A percentile compares a stretch with the other conserved stretches of the same genome.
phyloP scores from a whole-genome alignment of 768 basidiomycete species.

The Hydnum rufescens region DNA sequence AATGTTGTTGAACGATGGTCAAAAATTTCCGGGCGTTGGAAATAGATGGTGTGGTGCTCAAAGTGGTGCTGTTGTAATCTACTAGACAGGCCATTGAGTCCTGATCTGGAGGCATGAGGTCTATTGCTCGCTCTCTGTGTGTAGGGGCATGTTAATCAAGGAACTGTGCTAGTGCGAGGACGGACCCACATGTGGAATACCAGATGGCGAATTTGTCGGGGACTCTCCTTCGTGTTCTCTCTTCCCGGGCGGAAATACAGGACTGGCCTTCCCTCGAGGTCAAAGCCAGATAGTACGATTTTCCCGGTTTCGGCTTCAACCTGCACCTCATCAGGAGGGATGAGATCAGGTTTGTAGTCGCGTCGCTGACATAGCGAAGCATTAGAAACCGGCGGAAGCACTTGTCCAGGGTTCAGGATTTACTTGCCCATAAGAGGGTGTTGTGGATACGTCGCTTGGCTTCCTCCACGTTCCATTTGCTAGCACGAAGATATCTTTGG shows the following conservation, averaged over 20 bases:
- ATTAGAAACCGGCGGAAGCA: neutral
- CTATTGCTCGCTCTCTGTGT: slow-evolving; percentile 66
- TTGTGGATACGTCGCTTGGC: slow-evolving; percentile 58
- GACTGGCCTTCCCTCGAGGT: slow-evolving; percentile 69
- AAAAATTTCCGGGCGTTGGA: slow-evolving; percentile 60
- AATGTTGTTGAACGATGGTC: slow-evolving; percentile 69
- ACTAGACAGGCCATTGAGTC: slow-evolving; percentile 69
- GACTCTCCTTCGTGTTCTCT: slow-evolving; percentile 63
- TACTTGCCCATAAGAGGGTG: slow-evolving; percentile 47
- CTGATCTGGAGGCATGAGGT: slow-evolving; percentile 70
- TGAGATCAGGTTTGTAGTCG: slow-evolving; percentile 69
- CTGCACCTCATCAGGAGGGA: slow-evolving; percentile 52
- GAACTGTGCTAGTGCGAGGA: neutral
- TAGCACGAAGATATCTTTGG: slow-evolving; percentile 64
- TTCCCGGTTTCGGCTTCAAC: slow-evolving; percentile 73
- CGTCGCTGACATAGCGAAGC: slow-evolving; percentile 22
- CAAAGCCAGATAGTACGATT: slow-evolving; percentile 72
- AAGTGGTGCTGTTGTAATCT: slow-evolving; percentile 67
- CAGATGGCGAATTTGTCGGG: slow-evolving; percentile 65
- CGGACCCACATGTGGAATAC: slow-evolving; percentile 63
- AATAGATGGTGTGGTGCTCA: slow-evolving; percentile 69
- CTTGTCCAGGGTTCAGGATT: neutral
- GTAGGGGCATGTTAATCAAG: slow-evolving; percentile 6
- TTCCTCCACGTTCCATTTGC: slow-evolving; percentile 65
- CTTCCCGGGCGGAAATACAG: slow-evolving; percentile 76